Evolutionary conservation across 1,139 yeast species (phyloP).

Genomic region (Diutina mesorugosa): DNA sequence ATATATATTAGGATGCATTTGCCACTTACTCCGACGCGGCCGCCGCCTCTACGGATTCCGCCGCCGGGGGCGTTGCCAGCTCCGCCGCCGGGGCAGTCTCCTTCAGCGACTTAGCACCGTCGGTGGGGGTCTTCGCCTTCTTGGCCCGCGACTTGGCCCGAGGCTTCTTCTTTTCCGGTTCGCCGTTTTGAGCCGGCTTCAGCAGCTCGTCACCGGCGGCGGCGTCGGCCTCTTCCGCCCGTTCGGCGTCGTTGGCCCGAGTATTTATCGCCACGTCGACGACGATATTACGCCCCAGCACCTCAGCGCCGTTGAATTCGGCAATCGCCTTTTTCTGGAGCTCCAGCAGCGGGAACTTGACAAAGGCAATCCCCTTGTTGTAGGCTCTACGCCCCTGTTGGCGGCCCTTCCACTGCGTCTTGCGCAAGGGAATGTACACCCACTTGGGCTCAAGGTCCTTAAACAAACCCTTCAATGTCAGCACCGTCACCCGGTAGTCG

Average conservation of each 20-base stretch:
- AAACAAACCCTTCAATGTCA: conserved; percentile 31
- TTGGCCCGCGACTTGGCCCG: background rate
- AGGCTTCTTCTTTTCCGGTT: background rate
- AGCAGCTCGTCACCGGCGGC: background rate
- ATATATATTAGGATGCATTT: background rate
- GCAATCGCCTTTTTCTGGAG: conserved; percentile 35
- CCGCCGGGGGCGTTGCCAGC: background rate
- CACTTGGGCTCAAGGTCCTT: conserved; percentile 36
- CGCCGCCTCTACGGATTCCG: background rate
- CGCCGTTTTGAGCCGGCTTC: background rate
- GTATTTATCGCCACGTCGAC: conserved; percentile 48
- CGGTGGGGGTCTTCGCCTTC: background rate
- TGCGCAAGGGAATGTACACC: conserved; percentile 45
- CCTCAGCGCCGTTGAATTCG: conserved; percentile 37
- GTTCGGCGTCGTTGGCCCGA: conserved; percentile 13
- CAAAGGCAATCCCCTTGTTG: conserved; percentile 55
- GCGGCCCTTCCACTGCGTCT: conserved; percentile 28
- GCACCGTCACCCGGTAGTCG: conserved; percentile 33
- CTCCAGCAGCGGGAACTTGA: conserved; percentile 36
- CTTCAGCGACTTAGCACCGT: background rate
- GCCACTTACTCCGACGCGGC: background rate
- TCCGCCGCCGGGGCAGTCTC: background rate
- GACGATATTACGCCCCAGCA: conserved; percentile 40
- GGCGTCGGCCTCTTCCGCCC: conserved; percentile 3
- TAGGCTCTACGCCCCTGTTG: conserved; percentile 24